Evolutionary conservation across 768 basidiomycete genomes (phyloP), one percentile per base, ranked within the genome.

Genomic region (Leccinum broughii): DNA sequence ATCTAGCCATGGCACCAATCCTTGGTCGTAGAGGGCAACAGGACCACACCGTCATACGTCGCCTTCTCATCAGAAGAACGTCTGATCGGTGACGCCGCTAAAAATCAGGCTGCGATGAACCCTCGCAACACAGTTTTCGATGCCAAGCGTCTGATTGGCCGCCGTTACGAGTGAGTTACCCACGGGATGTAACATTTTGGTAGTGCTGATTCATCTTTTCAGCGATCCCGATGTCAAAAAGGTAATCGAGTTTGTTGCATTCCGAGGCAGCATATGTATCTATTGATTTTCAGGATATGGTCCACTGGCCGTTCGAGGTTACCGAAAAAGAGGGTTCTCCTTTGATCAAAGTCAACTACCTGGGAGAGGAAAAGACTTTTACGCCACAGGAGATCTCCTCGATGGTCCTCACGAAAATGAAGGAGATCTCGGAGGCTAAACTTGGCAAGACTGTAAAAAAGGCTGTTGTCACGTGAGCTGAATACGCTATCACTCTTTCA

Each of bases 41-140:
- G 96, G 65, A 98, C 96, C 68, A 98, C 97, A 51, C 96, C 96
- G 51, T 99, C 96, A 72, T 99, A 99, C 78, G 97, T 99, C 78
- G 93, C 96, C 70, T 99, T 99, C 84, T 93, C 95, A 66, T 76
- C 87, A 54, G 92, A 94, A 74, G 95, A 97, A 83, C 94, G 94
- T 81, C 79, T 96, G 77, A 98, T 98, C 75, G 95, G 97, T 76
- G 95, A 98, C 86, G 94, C 94, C 71, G 95, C 94, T 63, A 95
- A 95, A 79, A 97, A 97, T 77, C 95, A 98, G 84, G 93, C 92
- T 61, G 97, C 97, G 68, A 99, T 99, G 97, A 99, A 99, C 86
- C 97, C 97, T 64, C 84, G 83, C 72, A 98, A 98, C 85, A 99
- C 97, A 68, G 92, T 98, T 76, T 98, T 98, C 78, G 96, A 98